phyloP scores from a whole-genome alignment of 2,329 filamentous ascomycete genomes.

The Leptographium galeiforme region DNA sequence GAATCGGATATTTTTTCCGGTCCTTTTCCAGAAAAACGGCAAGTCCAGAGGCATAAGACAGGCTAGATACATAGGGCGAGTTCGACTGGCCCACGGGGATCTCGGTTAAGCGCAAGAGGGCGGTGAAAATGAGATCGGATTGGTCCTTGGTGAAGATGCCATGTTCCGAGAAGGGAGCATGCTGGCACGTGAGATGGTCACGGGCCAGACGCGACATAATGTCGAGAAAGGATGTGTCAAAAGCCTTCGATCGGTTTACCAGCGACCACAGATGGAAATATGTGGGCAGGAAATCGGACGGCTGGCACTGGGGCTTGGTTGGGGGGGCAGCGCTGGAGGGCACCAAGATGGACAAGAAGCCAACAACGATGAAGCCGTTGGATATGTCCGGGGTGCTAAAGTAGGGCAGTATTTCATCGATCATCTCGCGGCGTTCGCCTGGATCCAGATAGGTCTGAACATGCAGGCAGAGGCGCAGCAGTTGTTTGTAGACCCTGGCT shows the following conservation, averaged over 20 bases:
- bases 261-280: slow-evolving; percentile 96
- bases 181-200: slow-evolving; percentile 61
- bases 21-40: slow-evolving; percentile 85
- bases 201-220: slow-evolving; percentile 76
- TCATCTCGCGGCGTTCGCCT: slow-evolving; percentile 64
- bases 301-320: slow-evolving; percentile 62
- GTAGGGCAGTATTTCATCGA: slow-evolving; percentile 69
- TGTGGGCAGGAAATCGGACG: slow-evolving; percentile 79
- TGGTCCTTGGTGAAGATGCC: slow-evolving; percentile 90
- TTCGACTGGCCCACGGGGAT: slow-evolving; percentile 95
- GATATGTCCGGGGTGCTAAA: slow-evolving; percentile 91
- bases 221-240: slow-evolving; percentile 81
- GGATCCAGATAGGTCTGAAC: slow-evolving; percentile 90
- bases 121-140: slow-evolving; percentile 83
- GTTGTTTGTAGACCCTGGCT: slow-evolving; percentile 44
- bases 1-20: slow-evolving; percentile 79
- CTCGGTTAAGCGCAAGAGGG: slow-evolving; percentile 75
- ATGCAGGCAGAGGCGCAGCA: slow-evolving; percentile 83
- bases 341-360: slow-evolving; percentile 72
- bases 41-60: slow-evolving; percentile 73
- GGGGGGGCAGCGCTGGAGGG: slow-evolving; percentile 69
- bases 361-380: slow-evolving; percentile 85
- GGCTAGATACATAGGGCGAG: slow-evolving; percentile 68
- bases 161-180: slow-evolving; percentile 71
- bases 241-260: slow-evolving; percentile 74